Evolutionary conservation across 768 basidiomycete genomes (phyloP).

Genomic region (Suillus variegatus): DNA sequence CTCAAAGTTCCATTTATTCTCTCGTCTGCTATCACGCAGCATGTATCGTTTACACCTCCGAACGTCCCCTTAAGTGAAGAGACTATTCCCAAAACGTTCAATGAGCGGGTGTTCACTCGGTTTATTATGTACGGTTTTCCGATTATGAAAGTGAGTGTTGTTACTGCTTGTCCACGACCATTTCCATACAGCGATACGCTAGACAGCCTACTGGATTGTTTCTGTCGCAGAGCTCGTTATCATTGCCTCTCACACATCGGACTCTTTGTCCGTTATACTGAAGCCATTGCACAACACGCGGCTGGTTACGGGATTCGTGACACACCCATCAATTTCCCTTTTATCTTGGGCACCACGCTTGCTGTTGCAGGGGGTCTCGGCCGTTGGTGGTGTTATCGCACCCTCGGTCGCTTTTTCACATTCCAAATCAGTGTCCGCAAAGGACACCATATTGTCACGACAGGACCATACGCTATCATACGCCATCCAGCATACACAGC

Average conservation of each 20-base stretch:
- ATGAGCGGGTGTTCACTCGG: not conserved
- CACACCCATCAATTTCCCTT: constrained; percentile 4
- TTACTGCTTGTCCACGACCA: not conserved
- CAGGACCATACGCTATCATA: constrained; percentile 45
- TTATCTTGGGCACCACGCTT: constrained; percentile 24
- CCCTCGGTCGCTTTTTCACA: constrained; percentile 42
- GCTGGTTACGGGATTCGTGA: not conserved
- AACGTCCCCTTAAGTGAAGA: constrained; percentile 39
- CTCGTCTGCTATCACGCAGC: constrained; percentile 40
- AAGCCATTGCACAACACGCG: not conserved
- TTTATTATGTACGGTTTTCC: not conserved
- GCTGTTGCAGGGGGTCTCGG: constrained; percentile 24
- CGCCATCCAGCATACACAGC: constrained; percentile 47
- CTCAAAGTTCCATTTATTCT: constrained; percentile 44
- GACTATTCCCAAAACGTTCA: constrained; percentile 20
- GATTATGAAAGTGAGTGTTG: not conserved
- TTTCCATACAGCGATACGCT: not conserved
- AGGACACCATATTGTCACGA: constrained; percentile 41
- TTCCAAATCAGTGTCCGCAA: constrained; percentile 44
- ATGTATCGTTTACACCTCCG: constrained; percentile 45
- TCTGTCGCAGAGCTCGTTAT: constrained; percentile 1
- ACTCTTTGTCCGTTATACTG: not conserved
- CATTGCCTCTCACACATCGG: not conserved
- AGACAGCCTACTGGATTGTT: constrained; percentile 2
- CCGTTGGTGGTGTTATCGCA: constrained; percentile 29